A percentile compares a stretch with the other conserved stretches of the same genome.
Conservation (phyloP, 192 early-diverging fungal genomes). For the Podila epigama region DNA sequence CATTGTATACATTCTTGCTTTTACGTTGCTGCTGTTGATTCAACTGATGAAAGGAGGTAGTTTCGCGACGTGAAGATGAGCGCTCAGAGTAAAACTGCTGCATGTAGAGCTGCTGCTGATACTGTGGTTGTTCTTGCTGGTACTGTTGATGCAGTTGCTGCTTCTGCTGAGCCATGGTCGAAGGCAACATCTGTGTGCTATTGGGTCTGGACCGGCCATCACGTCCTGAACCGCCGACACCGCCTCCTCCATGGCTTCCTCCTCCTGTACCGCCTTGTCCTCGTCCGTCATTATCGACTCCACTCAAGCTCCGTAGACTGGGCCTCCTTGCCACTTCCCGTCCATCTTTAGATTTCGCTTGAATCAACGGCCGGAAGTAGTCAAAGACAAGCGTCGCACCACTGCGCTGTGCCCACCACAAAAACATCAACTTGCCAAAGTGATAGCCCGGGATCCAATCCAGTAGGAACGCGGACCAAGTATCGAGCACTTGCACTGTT, state of each 20-base stretch:
- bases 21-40: conserved; percentile 16
- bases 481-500: conserved; percentile 60
- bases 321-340: conserved; percentile 37
- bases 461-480: conserved; percentile 53
- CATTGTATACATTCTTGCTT: neutral
- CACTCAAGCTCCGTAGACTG: conserved; percentile 27
- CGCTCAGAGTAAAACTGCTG: conserved; percentile 42
- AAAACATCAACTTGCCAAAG: conserved; percentile 56
- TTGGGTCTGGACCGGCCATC: conserved; percentile 9
- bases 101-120: conserved; percentile 33
- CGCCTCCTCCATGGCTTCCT: conserved; percentile 2
- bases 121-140: conserved; percentile 38
- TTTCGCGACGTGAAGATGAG: conserved; percentile 22
- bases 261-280: conserved; percentile 14
- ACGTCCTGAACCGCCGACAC: neutral
- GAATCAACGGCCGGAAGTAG: conserved; percentile 47
- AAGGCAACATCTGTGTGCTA: conserved; percentile 35
- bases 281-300: conserved; percentile 17
- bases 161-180: conserved; percentile 29
- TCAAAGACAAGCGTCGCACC: conserved; percentile 61
- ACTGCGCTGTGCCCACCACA: conserved; percentile 68
- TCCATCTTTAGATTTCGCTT: conserved; percentile 45
- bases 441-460: conserved; percentile 59
- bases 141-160: conserved; percentile 38
- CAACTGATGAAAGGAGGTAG: conserved; percentile 29